Conservation (phyloP, 78 protist genomes). For the Pigoraptor vietnamica region DNA sequence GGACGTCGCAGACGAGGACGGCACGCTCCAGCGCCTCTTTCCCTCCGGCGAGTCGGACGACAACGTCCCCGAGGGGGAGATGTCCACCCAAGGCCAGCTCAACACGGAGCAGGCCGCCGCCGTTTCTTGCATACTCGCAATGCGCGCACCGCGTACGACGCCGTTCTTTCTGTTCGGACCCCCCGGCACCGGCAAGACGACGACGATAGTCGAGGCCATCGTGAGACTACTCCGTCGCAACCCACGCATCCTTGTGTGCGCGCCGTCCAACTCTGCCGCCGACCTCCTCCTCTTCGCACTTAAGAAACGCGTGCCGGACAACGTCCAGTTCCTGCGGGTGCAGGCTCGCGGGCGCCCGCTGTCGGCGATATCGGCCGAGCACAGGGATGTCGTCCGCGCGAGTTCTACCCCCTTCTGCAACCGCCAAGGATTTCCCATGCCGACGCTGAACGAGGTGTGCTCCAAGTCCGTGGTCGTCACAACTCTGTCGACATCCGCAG, state of each 20-base stretch:
- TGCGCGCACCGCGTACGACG: not conserved
- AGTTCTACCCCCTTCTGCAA: too few relatives aligned
- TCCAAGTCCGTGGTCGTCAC: not conserved
- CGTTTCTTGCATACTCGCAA: not conserved
- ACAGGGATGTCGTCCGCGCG: too few relatives aligned
- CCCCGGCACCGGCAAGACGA: conserved; percentile 66
- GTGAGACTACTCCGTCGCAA: not conserved
- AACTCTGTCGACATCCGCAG: conserved; percentile 1
- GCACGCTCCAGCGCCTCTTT: not conserved
- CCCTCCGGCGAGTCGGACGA: not conserved
- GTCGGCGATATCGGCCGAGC: not conserved
- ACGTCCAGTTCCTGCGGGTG: not conserved
- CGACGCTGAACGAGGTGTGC: not conserved
- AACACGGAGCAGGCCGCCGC: not conserved
- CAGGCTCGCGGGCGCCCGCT: not conserved
- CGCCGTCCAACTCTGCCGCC: not conserved
- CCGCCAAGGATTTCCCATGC: too few relatives aligned
- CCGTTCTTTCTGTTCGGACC: conserved; percentile 56
- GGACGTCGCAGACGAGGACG: not conserved
- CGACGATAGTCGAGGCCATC: conserved; percentile 33
- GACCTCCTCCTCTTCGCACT: not conserved
- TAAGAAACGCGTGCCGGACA: not conserved
- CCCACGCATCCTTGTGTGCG: not conserved
- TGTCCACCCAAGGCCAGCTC: too few relatives aligned
- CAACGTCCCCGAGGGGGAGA: not conserved